Base-by-base conservation (phyloP, 2,329 filamentous ascomycete genomes). In the Neoascochyta sp. region DNA sequence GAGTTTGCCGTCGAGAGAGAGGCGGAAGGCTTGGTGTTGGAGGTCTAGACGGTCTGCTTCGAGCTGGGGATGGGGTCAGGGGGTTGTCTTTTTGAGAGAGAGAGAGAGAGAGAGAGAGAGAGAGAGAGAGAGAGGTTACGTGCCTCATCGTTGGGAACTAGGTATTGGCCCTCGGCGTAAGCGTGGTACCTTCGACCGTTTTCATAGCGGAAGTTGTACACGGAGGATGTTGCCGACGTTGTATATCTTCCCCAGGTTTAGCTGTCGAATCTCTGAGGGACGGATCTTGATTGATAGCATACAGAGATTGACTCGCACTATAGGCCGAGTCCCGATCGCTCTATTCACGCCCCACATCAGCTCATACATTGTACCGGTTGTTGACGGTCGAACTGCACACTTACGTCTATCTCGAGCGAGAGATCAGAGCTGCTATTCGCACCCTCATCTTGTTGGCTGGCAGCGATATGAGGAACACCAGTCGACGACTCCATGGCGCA, bases 11-110 rank as follows among this genome's bases (percentile, higher is more conserved):
- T 57, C 53, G 1, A 58, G 41, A 3, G 52, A 57, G n/a, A 58
- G 40, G n/a, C 52, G 50, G 25, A 60, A 58, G 11, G 50, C 49
- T 17, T 57, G 54, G 28, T 60, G 57, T 30, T 60, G 57, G 9
- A 60, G 50, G 25, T 59, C 55, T 5, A 57, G 39, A 23, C 52
- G 36, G 28, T 57, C 50, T 24, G 49, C 49, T 29, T 59, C 55
- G 3, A 45, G 34, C 55, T 57, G 21, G n/a, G n/a, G n/a, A n/a
- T n/a, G n/a, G n/a, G n/a, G n/a, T n/a, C 2, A 9, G 21, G 12
- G 7, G 21, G 11, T 7, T 12, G n/a, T 26, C 21, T 48, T 24
- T 13, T n/a, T 15, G 17, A 27, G 16, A 27, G 10, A 16, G 18
- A 16, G 6, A 19, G n/a, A n/a, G n/a, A n/a, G n/a, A n/a, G n/a